A percentile compares a stretch with the other conserved stretches of the same genome.
These are phyloP conservation scores for Trametopsis cervina DNA, from an alignment of 768 basidiomycete genomes.

Conservation along the genomic window DNA sequence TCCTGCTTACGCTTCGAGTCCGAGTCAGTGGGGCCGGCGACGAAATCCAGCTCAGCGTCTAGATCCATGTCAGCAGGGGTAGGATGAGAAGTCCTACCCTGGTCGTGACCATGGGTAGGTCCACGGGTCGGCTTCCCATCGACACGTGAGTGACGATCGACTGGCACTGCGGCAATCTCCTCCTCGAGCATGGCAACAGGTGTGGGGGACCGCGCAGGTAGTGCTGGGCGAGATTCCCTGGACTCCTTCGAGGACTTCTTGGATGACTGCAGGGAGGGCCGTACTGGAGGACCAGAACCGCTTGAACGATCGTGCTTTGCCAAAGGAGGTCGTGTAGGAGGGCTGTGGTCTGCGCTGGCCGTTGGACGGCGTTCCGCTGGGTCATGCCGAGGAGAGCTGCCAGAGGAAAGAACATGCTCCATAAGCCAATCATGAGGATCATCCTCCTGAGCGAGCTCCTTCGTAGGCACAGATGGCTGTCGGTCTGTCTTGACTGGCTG, in stretches of 20 bases:
- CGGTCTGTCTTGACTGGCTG: not conserved
- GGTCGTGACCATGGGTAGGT: not conserved
- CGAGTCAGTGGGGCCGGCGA: not conserved
- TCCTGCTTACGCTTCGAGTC: slow-evolving; percentile 12
- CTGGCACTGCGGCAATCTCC: not conserved
- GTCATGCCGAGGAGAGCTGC: not conserved
- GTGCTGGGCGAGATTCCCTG: slow-evolving; percentile 2
- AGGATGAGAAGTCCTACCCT: not conserved
- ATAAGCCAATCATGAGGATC: slow-evolving; percentile 59
- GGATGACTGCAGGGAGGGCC: not conserved
- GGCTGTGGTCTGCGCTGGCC: not conserved
- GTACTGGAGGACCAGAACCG: not conserved
- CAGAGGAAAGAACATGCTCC: slow-evolving; percentile 36
- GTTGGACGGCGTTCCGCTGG: not conserved
- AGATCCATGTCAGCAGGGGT: slow-evolving; percentile 13
- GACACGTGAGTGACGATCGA: not conserved
- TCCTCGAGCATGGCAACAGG: slow-evolving; percentile 5
- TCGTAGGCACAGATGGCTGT: not conserved
- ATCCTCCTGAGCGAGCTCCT: slow-evolving; percentile 28
- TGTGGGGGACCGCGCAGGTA: not conserved
- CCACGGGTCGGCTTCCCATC: not conserved
- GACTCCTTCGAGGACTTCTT: not conserved
- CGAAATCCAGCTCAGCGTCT: slow-evolving; percentile 29
- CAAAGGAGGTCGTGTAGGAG: not conserved
- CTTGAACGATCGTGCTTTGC: not conserved